phyloP scores from a whole-genome alignment of 352 stramenopile species.

The Globisporangium parvum region DNA sequence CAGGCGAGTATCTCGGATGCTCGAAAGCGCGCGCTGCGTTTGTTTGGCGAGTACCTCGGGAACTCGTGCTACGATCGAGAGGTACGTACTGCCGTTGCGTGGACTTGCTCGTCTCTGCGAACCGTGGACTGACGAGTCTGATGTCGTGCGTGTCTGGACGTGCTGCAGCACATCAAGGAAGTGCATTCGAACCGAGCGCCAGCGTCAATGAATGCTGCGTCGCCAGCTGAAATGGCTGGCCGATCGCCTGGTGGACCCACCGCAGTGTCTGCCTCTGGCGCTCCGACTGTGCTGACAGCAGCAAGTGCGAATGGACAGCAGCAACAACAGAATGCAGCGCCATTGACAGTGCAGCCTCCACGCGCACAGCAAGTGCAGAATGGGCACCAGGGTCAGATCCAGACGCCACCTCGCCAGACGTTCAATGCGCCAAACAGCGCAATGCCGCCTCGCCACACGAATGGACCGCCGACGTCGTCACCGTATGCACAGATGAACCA shows the following conservation, averaged over 20 bases:
- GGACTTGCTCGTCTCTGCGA: neutral
- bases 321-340: neutral
- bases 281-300: conserved; percentile 9
- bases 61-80: conserved; percentile 88
- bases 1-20: conserved; percentile 80
- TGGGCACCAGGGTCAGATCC: neutral
- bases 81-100: conserved; percentile 5
- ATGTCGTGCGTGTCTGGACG: neutral
- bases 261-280: conserved; percentile 10
- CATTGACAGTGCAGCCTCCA: conserved; percentile 1
- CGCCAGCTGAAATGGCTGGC: conserved; percentile 8
- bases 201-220: conserved; percentile 5
- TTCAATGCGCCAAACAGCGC: conserved; percentile 3
- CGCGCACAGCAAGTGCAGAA: neutral
- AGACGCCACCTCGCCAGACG: conserved; percentile 4
- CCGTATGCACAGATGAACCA: neutral
- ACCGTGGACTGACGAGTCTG: neutral
- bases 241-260: conserved; percentile 15
- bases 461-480: conserved; percentile 4
- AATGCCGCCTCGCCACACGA: neutral
- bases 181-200: conserved; percentile 53
- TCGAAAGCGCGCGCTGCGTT: conserved; percentile 63
- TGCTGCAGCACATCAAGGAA: conserved; percentile 53
- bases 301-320: neutral
- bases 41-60: conserved; percentile 83